Base-by-base conservation (phyloP, 495 filamentous ascomycete genomes). In the Tuber umbilicatum region DNA sequence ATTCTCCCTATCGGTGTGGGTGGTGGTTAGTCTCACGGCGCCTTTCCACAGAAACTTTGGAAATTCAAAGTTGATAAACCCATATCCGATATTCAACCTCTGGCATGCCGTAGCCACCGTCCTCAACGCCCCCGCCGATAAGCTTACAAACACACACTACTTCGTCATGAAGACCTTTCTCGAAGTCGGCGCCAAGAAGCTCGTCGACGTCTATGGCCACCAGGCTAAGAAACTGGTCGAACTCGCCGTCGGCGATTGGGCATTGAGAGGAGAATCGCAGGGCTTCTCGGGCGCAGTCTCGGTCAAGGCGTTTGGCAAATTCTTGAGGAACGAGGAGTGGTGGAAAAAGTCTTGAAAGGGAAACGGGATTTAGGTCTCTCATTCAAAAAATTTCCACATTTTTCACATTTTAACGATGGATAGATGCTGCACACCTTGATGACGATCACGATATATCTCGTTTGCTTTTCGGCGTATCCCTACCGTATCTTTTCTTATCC, bases 141-240 rank as follows among this genome's bases (percentile, higher is more conserved):
- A 92, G 69, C 85, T 93, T 19, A 91, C 89, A 37, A 87, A 90
- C 67, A 96, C 92, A 0, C 96, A 98, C 72, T 89, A 90, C 74
- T 86, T 91, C 31, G 87, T 94, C 5, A 87, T 99, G 14, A 89
- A 91, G 71, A 87, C 89, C 0, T 89, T 98, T 87, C 85, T 97
- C 17, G 87, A 91, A 38, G 86, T 88, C 23, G 91, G 88, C 40
- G 91, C 89, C 35, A 86, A 87, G 40, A 89, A 90, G 69, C 91
- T 98, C 74, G 83, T 97, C 9, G 84, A 86, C 0, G 90, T 92
- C 74, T 99, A 92, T 82, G 95, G 94, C 3, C 87, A 87, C 42
- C 81, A 82, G 38, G 81, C 81, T 16, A 78, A 78, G 69, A 82
- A 82, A 37, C 70, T 82, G 23, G 75, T 82, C 37, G 74, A 76